phyloP scores from a whole-genome alignment of 495 filamentous ascomycete species.

The Penicillium goetzii region DNA sequence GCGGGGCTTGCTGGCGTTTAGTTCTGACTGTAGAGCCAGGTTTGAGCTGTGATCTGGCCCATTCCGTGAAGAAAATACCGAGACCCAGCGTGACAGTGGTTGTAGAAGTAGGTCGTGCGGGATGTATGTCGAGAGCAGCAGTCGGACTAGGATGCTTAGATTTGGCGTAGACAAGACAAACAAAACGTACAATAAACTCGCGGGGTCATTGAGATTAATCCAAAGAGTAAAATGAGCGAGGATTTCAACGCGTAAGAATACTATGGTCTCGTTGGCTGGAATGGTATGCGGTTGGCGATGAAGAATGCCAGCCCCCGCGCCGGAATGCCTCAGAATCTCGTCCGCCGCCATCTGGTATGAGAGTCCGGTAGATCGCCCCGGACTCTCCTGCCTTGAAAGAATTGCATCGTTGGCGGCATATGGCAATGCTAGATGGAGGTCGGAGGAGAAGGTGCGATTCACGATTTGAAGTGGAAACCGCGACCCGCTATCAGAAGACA shows the following conservation, averaged over 20 bases:
- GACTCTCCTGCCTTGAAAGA: background rate
- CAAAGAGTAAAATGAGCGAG: slow-evolving; percentile 4
- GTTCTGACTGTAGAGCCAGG: slow-evolving; percentile 26
- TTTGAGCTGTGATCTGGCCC: slow-evolving; percentile 20
- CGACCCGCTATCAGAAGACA: background rate
- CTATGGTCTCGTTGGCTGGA: slow-evolving; percentile 31
- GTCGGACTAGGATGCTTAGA: background rate
- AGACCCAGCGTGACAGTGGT: background rate
- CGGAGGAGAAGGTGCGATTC: slow-evolving; percentile 16
- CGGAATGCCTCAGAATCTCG: slow-evolving; percentile 31
- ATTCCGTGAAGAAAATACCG: slow-evolving; percentile 28
- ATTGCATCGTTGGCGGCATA: slow-evolving; percentile 11
- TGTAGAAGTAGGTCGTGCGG: slow-evolving; percentile 9
- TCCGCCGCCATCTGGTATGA: slow-evolving; percentile 37
- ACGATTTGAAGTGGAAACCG: background rate
- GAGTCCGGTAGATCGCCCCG: slow-evolving; percentile 1
- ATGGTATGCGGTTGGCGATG: slow-evolving; percentile 36
- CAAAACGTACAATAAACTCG: slow-evolving; percentile 10
- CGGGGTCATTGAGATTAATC: slow-evolving; percentile 14
- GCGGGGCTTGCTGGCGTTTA: background rate
- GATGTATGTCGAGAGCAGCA: slow-evolving; percentile 4
- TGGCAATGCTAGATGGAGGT: background rate
- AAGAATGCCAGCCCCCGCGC: slow-evolving; percentile 39
- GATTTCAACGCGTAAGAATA: slow-evolving; percentile 38
- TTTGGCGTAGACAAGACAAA: slow-evolving; percentile 16